Evolutionary conservation across 768 basidiomycete genomes (phyloP), one percentile per base, ranked within the genome.

Genomic region (Tubosaeta brunneosetosa): DNA sequence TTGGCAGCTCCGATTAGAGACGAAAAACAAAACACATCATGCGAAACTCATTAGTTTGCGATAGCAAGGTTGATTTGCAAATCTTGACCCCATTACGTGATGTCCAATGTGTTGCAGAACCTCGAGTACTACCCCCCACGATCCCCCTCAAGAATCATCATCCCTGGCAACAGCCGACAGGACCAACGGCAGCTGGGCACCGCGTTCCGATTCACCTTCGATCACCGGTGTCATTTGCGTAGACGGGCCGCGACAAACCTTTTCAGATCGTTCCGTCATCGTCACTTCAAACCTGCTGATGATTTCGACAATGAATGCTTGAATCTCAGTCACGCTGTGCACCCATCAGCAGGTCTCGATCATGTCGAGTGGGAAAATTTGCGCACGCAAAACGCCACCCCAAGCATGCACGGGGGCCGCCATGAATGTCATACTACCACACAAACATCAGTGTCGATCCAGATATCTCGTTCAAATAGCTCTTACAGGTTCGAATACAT

Each of bases 261-360:
- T 61, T 38, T 64, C 57, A 19, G 60, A 52, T 19, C 59, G 62
- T 4, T 68, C 64, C 16, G 70, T 70, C 50, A 63, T 59, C 38
- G 59, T 54, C 55, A 84, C 79, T 56, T 83, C 77, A 57, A 85
- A 82, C 57, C 77, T 72, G 31, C 72, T 64, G 37, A 84, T 51
- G 22, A 82, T 68, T 59, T 83, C 81, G 22, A 78, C 73, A 16
- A 84, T 59, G 65, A 86, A 82, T 0, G 76, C 73, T 56, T 85
- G 83, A 14, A 84, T 61, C 61, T 86, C 82, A 34, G 74, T 60
- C 0, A 82, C 59, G 6, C 71, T 73, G 56, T 40, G 6, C 47
- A 53, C n/a, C n/a, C n/a, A 37, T 25, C 19, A 37, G 33, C 50
- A 25, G 52, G 47, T 19, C 46, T 50, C 4, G n/a, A 38, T 7